Evolutionary conservation across 306 rosid species (phyloP).

Genomic region (Canavalia ensiformis): DNA sequence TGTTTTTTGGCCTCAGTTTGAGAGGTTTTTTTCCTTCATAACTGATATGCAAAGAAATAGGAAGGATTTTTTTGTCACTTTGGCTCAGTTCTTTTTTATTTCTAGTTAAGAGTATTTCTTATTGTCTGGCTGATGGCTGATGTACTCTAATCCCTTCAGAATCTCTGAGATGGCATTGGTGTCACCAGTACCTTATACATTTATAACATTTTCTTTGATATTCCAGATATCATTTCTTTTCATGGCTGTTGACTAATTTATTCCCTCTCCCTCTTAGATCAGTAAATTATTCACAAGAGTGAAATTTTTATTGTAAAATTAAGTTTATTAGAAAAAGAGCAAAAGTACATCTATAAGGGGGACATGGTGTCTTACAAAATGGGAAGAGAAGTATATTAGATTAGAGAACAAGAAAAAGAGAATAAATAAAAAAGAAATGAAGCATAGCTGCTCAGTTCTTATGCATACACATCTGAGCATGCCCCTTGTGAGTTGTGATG

Average conservation of each 20-base stretch:
- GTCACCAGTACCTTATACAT: conserved; percentile 15
- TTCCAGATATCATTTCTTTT: conserved; percentile 31
- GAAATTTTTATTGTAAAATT: neutral
- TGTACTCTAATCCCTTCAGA: neutral
- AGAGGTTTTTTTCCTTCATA: neutral
- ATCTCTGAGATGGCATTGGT: conserved; percentile 19
- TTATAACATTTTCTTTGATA: conserved; percentile 17
- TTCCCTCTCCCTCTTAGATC: neutral
- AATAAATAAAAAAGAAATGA: neutral
- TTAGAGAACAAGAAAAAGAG: conserved; percentile 2
- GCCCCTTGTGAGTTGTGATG: neutral
- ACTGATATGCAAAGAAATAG: neutral
- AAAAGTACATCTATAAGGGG: neutral
- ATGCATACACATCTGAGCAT: neutral
- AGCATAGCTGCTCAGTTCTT: neutral
- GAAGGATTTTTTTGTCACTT: conserved; percentile 14
- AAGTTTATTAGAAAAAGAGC: conserved; percentile 15
- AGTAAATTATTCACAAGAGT: neutral
- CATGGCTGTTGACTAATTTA: conserved; percentile 4
- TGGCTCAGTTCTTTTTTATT: conserved; percentile 16
- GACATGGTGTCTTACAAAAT: neutral
- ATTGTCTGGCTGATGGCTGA: conserved; percentile 1
- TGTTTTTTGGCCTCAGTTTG: conserved; percentile 19
- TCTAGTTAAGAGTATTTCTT: conserved; percentile 14
- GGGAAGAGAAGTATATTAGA: neutral